Conservation (phyloP, 2,329 filamentous ascomycete species). For the Cladosporium cucumerinum region DNA sequence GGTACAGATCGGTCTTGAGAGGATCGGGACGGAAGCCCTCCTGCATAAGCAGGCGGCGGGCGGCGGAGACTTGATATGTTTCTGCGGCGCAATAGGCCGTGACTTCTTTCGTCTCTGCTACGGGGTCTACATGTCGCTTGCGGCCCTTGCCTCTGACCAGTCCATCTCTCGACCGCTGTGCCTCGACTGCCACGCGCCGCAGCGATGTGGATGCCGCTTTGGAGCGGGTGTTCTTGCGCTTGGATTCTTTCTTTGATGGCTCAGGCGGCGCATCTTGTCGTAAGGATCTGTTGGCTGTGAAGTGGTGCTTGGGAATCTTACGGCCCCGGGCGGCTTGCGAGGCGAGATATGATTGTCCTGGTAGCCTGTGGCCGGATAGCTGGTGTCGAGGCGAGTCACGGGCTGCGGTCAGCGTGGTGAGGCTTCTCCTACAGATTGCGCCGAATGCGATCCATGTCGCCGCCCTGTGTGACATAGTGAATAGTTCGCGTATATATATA, state of each 20-base stretch:
- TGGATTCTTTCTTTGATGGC: slow-evolving; percentile 33
- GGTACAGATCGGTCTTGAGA: slow-evolving; percentile 58
- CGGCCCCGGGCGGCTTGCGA: slow-evolving; percentile 23
- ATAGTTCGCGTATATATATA: not conserved
- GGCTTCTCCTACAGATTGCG: slow-evolving; percentile 18
- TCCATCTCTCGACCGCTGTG: slow-evolving; percentile 60
- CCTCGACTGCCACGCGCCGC: slow-evolving; percentile 80
- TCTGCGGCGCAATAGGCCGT: slow-evolving; percentile 68
- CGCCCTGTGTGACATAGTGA: slow-evolving; percentile 16
- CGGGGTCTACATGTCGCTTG: slow-evolving; percentile 45
- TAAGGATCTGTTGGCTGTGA: slow-evolving; percentile 22
- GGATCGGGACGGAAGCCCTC: slow-evolving; percentile 63
- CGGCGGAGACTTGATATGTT: slow-evolving; percentile 59
- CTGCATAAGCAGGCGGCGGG: slow-evolving; percentile 54
- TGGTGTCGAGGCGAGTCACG: slow-evolving; percentile 21
- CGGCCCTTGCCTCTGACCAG: slow-evolving; percentile 49
- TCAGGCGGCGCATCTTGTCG: slow-evolving; percentile 20
- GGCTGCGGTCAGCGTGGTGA: slow-evolving; percentile 23
- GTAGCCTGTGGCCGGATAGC: slow-evolving; percentile 14
- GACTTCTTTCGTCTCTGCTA: slow-evolving; percentile 49
- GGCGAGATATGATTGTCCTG: slow-evolving; percentile 20
- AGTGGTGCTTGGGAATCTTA: slow-evolving; percentile 27
- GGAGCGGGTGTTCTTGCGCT: slow-evolving; percentile 49
- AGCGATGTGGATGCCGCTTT: slow-evolving; percentile 68
- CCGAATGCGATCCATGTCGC: slow-evolving; percentile 33